Evolutionary conservation across 257 asterid species (phyloP).

Genomic region (Ophiorrhiza pumila): DNA sequence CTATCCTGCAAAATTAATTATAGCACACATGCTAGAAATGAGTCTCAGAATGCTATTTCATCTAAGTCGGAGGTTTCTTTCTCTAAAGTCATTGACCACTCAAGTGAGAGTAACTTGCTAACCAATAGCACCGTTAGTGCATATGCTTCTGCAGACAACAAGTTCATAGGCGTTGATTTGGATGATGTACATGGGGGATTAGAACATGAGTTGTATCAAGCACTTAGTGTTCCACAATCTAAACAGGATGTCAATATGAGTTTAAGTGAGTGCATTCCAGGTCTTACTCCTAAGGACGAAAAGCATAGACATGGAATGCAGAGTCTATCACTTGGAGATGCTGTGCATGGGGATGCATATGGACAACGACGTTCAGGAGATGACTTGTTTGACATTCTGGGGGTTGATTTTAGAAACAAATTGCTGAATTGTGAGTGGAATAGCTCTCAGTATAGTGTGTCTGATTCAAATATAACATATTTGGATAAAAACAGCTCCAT

Average conservation of each 20-base stretch:
- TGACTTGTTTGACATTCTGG: constrained; percentile 81
- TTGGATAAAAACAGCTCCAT: constrained; percentile 27
- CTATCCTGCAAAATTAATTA: constrained; percentile 20
- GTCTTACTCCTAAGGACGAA: constrained; percentile 29
- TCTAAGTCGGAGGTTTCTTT: constrained; percentile 28
- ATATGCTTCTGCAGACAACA: constrained; percentile 23
- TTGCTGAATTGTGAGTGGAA: constrained; percentile 49
- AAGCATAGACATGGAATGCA: constrained; percentile 31
- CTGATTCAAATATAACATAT: constrained; percentile 26
- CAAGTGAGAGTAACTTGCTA: constrained; percentile 26
- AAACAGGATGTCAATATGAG: constrained; percentile 19
- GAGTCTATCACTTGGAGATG: constrained; percentile 16
- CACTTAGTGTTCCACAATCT: constrained; percentile 25
- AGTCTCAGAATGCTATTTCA: constrained; percentile 29
- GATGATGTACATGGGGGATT: constrained; percentile 21
- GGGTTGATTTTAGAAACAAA: constrained; percentile 69
- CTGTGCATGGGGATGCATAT: constrained; percentile 32
- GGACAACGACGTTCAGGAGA: constrained; percentile 46
- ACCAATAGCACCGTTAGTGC: constrained; percentile 23
- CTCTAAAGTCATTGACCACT: constrained; percentile 26
- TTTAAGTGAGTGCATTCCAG: constrained; percentile 28
- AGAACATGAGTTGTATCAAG: constrained; percentile 33
- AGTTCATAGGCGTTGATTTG: constrained; percentile 22
- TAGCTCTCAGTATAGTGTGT: constrained; percentile 28
- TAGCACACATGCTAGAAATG: constrained; percentile 16